Base-by-base conservation (phyloP, 2,329 filamentous ascomycete genomes). In the Rosellinia necatrix region DNA sequence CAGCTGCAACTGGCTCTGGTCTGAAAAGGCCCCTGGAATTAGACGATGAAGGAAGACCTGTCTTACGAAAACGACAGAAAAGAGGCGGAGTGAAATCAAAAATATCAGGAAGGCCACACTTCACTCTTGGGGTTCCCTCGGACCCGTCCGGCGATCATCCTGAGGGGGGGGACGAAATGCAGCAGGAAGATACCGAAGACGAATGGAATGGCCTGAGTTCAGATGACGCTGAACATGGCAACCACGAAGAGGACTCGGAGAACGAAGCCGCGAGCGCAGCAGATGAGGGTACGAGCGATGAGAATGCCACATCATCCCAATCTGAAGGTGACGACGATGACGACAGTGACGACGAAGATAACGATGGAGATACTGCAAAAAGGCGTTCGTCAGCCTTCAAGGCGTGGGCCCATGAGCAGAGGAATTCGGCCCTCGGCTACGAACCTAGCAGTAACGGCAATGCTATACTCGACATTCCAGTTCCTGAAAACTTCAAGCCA, bases 1-100 rank as follows among this genome's bases (percentile, higher is more conserved):
- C 42, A 21, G 40, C 44, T 2, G 41, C 66, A 10, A 75, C 84
- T 49, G 94, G 94, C 17, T 88, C 86, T 58, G 94, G 94, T 6
- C 74, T 99, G 56, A 97, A 97, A 72, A 83, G 92, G 37, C 91
- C 92, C 1, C 77, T 99, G 9, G 90, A 96, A 40, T 64, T 91
- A 8, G 91, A 91, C 60, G 86, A 90, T 1, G 85, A 88, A 56
- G 91, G 93, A 6, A 85, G 85, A 52, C 94, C 93, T 0, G 78
- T 96, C 2, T 85, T 97, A 48, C 88, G 89, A 68, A 94, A 91
- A 70, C 83, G 91, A 48, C 92, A 93, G 72, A 88, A 88, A 64
- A 81, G 87, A 72, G 79, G 86, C 71, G 80, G 83, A 4, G 75
- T 87, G 13, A 80, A 81, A 59, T 80, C 80, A 3, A 87, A 82